phyloP scores from a whole-genome alignment of 352 stramenopile species.

The Pythium periplocum region DNA sequence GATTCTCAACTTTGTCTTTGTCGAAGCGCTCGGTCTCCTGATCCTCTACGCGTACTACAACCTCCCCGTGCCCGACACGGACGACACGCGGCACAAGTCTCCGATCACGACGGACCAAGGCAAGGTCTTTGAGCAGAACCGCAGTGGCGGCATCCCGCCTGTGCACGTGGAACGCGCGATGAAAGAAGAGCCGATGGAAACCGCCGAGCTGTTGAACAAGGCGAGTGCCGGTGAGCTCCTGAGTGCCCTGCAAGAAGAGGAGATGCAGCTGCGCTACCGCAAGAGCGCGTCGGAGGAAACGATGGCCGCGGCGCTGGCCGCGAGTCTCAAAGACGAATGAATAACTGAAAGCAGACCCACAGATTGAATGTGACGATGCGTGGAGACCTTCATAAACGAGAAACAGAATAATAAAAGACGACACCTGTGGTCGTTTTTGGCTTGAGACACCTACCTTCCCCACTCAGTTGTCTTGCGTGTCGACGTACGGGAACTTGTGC shows the following conservation, averaged over 20 bases:
- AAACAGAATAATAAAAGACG: too few species aligned
- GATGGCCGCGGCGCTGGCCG: neutral
- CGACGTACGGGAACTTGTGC: too few species aligned
- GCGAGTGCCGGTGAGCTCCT: constrained; percentile 16
- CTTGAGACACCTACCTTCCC: too few species aligned
- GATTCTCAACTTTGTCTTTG: constrained; percentile 75
- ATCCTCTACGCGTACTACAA: constrained; percentile 67
- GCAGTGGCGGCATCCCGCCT: constrained; percentile 22
- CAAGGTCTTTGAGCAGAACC: constrained; percentile 18
- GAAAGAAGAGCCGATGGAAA: constrained; percentile 31
- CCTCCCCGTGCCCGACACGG: constrained; percentile 26
- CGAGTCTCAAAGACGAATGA: too few species aligned
- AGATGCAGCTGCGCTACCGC: constrained; percentile 22
- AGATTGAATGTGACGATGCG: too few species aligned
- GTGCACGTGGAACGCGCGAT: constrained; percentile 27
- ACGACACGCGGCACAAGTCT: constrained; percentile 5
- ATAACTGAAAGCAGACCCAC: too few species aligned
- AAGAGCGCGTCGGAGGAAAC: neutral
- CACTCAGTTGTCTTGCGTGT: too few species aligned
- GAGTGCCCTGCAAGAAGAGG: constrained; percentile 27
- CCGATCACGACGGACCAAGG: constrained; percentile 14
- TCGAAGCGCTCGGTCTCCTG: constrained; percentile 56
- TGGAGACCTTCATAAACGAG: too few species aligned
- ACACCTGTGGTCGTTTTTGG: too few species aligned
- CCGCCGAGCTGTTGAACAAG: constrained; percentile 16